phyloP scores from a whole-genome alignment of 495 filamentous ascomycete species.

The Lophium mytilinum region DNA sequence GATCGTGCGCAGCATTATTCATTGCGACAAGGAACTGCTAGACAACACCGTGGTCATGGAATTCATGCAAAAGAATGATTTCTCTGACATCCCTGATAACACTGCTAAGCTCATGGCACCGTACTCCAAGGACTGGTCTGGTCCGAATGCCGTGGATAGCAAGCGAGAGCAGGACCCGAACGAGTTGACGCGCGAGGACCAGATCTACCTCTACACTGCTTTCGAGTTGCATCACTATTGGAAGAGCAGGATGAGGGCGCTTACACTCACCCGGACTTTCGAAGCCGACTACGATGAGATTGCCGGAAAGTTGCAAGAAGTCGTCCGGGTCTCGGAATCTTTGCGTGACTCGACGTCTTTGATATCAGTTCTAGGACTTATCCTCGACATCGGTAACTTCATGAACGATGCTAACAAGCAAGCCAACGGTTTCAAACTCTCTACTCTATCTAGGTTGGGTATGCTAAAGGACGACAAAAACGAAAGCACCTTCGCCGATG shows the following conservation, averaged over 20 bases:
- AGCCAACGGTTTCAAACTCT: conserved; percentile 93
- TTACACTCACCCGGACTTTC: conserved; percentile 74
- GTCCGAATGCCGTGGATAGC: conserved; percentile 69
- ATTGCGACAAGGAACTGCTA: conserved; percentile 84
- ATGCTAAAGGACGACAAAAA: conserved; percentile 99
- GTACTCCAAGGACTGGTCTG: conserved; percentile 95
- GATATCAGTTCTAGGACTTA: conserved; percentile 92
- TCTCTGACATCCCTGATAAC: conserved; percentile 88
- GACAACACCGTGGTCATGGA: conserved; percentile 97
- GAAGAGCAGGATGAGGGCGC: conserved; percentile 91
- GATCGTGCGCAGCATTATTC: conserved; percentile 85
- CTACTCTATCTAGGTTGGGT: conserved; percentile 83
- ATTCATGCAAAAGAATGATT: conserved; percentile 83
- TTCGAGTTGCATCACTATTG: conserved; percentile 97
- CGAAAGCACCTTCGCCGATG: conserved; percentile 87
- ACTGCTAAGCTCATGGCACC: conserved; percentile 84
- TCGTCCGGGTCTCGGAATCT: conserved; percentile 80
- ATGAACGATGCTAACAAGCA: conserved; percentile 99
- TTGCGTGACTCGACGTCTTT: conserved; percentile 81
- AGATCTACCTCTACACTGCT: conserved; percentile 87
- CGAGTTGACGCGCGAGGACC: conserved; percentile 89
- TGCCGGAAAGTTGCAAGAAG: conserved; percentile 66
- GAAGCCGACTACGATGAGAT: conserved; percentile 90
- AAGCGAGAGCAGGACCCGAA: conserved; percentile 77
- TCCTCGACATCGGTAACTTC: conserved; percentile 96